Conservation (phyloP, 495 filamentous ascomycete species). For the Lichina pygmaea region DNA sequence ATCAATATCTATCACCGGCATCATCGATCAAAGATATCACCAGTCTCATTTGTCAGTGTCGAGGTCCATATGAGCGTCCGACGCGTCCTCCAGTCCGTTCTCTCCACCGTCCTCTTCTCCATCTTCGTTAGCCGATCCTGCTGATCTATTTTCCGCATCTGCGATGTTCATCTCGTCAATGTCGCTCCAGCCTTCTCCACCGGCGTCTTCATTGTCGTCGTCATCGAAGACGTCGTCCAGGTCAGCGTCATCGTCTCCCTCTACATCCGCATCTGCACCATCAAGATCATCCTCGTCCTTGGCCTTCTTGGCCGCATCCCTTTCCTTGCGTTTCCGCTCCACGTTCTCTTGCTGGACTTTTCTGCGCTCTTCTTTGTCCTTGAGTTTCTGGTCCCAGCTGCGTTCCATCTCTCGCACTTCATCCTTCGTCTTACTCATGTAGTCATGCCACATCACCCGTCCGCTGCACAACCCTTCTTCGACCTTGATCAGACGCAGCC, state of each 20-base stretch:
- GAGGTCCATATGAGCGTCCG: too few relatives aligned
- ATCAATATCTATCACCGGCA: too few relatives aligned
- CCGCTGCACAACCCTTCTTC: constrained; percentile 83
- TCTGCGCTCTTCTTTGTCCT: constrained; percentile 46
- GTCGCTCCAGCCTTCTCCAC: constrained; percentile 1
- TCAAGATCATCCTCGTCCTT: constrained; percentile 5
- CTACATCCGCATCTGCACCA: constrained; percentile 25
- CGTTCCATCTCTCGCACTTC: constrained; percentile 54
- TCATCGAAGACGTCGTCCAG: constrained; percentile 32
- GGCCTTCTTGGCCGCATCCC: not conserved
- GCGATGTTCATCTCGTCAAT: too few relatives aligned
- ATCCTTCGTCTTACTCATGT: constrained; percentile 50
- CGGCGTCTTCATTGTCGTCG: constrained; percentile 17
- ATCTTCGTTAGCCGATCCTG: too few relatives aligned
- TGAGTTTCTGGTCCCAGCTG: constrained; percentile 48
- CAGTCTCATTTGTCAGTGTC: too few relatives aligned
- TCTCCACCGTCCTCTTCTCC: too few relatives aligned
- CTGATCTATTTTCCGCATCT: too few relatives aligned
- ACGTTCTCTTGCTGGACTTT: constrained; percentile 16
- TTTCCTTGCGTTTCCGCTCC: not conserved
- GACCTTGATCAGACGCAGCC: constrained; percentile 73
- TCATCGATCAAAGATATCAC: too few relatives aligned
- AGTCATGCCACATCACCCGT: constrained; percentile 95
- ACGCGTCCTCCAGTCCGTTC: too few relatives aligned
- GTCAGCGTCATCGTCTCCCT: constrained; percentile 24